These are phyloP conservation scores for Claviceps sp. DNA, from an alignment of 2,329 filamentous ascomycete species.

Conservation along the genomic window DNA sequence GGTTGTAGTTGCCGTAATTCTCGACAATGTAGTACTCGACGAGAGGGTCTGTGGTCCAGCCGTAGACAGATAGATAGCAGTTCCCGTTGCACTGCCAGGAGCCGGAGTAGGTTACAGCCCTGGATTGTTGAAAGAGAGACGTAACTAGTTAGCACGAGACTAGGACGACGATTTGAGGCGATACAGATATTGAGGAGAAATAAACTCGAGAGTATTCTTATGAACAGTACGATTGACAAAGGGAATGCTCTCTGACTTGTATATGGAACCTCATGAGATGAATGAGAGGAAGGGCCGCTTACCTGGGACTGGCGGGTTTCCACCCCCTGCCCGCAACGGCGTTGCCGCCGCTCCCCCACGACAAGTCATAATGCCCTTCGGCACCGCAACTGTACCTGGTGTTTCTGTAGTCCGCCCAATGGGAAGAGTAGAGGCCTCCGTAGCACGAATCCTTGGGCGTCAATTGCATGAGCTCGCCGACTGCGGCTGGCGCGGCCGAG, in stretches of 20 bases:
- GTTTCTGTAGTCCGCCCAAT: not conserved
- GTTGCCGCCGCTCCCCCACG: constrained; percentile 34
- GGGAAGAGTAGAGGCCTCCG: not conserved
- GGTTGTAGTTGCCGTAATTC: constrained; percentile 24
- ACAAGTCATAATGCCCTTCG: not conserved
- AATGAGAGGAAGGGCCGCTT: constrained; percentile 8
- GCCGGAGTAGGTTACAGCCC: constrained; percentile 12
- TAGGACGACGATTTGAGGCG: no score
- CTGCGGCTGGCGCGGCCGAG: not conserved
- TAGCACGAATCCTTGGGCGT: not conserved
- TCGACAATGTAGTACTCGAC: constrained; percentile 27
- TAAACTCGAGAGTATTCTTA: no score
- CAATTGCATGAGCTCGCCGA: not conserved
- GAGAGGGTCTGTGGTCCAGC: constrained; percentile 23
- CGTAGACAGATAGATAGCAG: constrained; percentile 25
- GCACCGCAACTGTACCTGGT: not conserved
- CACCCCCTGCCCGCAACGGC: constrained; percentile 46
- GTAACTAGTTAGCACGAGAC: not conserved
- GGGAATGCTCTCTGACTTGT: constrained; percentile 6
- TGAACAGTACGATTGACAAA: not conserved
- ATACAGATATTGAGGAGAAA: no score
- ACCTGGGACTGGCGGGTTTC: constrained; percentile 37
- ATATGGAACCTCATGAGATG: not conserved
- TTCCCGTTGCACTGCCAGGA: constrained; percentile 13
- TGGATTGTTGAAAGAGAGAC: constrained; percentile 10